Base-by-base conservation (phyloP, 768 basidiomycete genomes). In the Nidula microcarpa region DNA sequence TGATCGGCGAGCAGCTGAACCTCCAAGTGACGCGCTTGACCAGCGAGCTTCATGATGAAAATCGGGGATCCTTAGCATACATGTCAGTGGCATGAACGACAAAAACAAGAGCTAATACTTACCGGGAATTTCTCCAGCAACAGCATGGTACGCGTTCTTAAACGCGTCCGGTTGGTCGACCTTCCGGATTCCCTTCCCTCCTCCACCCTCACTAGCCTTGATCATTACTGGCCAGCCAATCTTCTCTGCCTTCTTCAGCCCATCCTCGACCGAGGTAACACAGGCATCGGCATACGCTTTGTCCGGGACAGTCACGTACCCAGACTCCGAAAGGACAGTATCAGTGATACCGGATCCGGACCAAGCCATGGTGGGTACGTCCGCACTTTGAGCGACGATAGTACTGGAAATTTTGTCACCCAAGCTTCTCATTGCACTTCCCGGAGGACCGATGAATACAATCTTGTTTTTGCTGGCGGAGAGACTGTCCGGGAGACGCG, bases 401-500 rank as follows among this genome's bases (percentile, higher is more conserved):
- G 97, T 98, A 68, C 94, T 97, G 1, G 97, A 99, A 64, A 99
- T 99, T 72, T 99, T 99, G 81, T 99, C 97, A 33, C 97, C 97
- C 58, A 99, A 79, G 59, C 96, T 98, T 58, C 97, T 84, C 97
- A 99, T 99, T 5, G 97, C 97, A 59, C 89, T 96, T 46, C 97
- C 97, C 10, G 97, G 97, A 17, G 97, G 97, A 56, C 97, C 97
- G 65, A 99, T 99, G 77, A 99, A 99, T 54, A 99, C 90, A 66
- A 99, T 95, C 73, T 94, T 96, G 75, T 94, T 82, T 70, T 91
- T 92, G 70, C 87, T 92, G 3, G 93, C 87, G 33, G 89, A 85
- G 41, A 99, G 83, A 55, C 89, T 89, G 68, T 99, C 97, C 0
- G 97, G 97, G 17, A 99, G 74, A 51, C 94, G 86, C 1, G 97